phyloP scores from a whole-genome alignment of 2,329 filamentous ascomycete genomes.

The Fonsecaea pedrosoi region DNA sequence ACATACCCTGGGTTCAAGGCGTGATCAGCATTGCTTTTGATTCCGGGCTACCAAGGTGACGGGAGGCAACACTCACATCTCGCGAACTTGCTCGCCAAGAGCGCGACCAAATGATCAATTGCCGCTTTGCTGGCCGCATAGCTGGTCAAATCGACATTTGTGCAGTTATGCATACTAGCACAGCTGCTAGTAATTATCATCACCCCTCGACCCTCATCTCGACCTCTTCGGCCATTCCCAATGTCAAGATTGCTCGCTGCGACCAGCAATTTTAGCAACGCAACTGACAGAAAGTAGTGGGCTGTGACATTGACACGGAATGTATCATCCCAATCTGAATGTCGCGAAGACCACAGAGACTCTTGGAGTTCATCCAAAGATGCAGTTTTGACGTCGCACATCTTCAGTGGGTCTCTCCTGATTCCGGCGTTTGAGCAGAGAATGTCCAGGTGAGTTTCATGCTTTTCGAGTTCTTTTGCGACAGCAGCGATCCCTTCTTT shows the following conservation, averaged over 20 bases:
- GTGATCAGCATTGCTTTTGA: background rate
- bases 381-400: conserved; percentile 55
- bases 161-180: conserved; percentile 60
- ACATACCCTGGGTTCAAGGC: conserved; percentile 47
- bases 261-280: conserved; percentile 53
- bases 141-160: conserved; percentile 60
- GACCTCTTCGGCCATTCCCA: conserved; percentile 42
- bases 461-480: conserved; percentile 43
- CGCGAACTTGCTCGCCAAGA: conserved; percentile 58
- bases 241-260: conserved; percentile 47
- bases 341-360: conserved; percentile 56
- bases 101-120: conserved; percentile 58
- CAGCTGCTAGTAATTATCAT: conserved; percentile 60
- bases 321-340: conserved; percentile 55
- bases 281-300: conserved; percentile 59
- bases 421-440: conserved; percentile 60
- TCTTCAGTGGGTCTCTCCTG: conserved; percentile 51
- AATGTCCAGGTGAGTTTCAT: conserved; percentile 55
- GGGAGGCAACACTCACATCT: conserved; percentile 29
- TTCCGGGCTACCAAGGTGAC: background rate
- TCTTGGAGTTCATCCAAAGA: conserved; percentile 52
- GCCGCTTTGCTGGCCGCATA: conserved; percentile 61
- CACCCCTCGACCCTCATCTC: conserved; percentile 54
- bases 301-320: conserved; percentile 59
- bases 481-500: conserved; percentile 51